A percentile compares a stretch with the other conserved stretches of the same genome.
phyloP scores from a whole-genome alignment of 441 rosid genomes.

The Arabidopsis lyrata region DNA sequence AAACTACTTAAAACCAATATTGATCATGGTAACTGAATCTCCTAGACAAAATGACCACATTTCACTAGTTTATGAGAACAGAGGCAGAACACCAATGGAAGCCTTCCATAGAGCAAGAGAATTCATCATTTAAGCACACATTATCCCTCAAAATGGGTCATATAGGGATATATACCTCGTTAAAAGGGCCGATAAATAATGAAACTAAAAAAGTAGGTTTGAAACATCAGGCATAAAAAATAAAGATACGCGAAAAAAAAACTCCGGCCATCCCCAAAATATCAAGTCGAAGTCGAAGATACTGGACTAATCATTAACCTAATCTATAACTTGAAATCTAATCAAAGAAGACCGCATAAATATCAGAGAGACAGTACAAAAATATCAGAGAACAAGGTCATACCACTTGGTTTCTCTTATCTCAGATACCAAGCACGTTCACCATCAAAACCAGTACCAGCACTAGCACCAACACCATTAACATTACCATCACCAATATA shows the following conservation, averaged over 20 bases:
- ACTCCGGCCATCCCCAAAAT: conserved; percentile 22
- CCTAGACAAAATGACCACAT: neutral
- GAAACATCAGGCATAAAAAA: conserved; percentile 19
- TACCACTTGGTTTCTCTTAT: conserved; percentile 35
- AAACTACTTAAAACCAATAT: conserved; percentile 4
- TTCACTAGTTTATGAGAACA: conserved; percentile 5
- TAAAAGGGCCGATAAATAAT: conserved; percentile 5
- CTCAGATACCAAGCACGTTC: conserved; percentile 47
- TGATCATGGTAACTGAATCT: conserved; percentile 7
- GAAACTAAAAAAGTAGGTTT: conserved; percentile 11
- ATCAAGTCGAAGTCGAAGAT: neutral
- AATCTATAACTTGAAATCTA: conserved; percentile 33
- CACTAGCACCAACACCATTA: neutral
- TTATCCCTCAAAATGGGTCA: conserved; percentile 27
- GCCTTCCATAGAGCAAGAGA: conserved; percentile 6
- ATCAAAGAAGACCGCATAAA: conserved; percentile 15
- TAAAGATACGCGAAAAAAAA: conserved; percentile 15
- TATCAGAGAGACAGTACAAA: conserved; percentile 3
- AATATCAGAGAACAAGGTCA: conserved; percentile 16
- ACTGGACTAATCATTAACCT: conserved; percentile 34
- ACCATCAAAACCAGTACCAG: conserved; percentile 38
- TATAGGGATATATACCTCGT: neutral
- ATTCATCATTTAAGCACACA: neutral
- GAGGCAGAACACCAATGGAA: neutral
- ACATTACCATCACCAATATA: conserved; percentile 27